Percentiles rank a stretch among this genome's conserved stretches.
phyloP scores from a whole-genome alignment of 2,329 filamentous ascomycete species.

The Colletotrichum aenigma region DNA sequence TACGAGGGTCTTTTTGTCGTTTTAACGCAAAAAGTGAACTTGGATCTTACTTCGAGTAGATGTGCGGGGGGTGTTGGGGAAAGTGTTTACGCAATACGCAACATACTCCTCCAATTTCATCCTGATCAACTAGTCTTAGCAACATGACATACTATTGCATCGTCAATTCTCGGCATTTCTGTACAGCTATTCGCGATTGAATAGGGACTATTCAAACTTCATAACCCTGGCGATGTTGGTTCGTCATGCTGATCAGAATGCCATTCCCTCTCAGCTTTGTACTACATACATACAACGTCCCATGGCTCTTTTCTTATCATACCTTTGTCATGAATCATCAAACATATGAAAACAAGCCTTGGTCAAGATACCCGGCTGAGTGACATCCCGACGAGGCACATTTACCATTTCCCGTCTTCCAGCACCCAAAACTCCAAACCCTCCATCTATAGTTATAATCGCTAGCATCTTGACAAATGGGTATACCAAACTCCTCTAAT shows the following conservation, averaged over 20 bases:
- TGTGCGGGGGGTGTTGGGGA: no score
- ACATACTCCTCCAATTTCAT: no score
- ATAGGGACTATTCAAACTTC: not conserved
- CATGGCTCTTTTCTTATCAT: not conserved
- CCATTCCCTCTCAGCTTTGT: not conserved
- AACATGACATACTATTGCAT: not conserved
- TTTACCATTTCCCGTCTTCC: no score
- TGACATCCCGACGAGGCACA: no score
- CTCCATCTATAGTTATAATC: not conserved
- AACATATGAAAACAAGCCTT: not conserved
- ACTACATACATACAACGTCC: not conserved
- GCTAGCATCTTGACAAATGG: not conserved
- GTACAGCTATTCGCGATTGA: not conserved
- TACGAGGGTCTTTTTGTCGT: no score
- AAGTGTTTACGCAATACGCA: no score
- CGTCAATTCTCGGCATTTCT: not conserved
- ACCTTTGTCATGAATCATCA: not conserved
- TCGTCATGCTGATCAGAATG: not conserved
- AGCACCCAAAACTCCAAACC: not conserved
- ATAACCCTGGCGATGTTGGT: not conserved
- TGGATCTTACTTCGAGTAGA: no score
- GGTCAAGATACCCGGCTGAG: not conserved
- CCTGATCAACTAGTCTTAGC: not conserved
- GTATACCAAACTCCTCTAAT: not conserved
- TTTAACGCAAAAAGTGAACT: no score